These are phyloP conservation scores for Kokia cookei DNA, from an alignment of 441 rosid species.

Conservation along the genomic window DNA sequence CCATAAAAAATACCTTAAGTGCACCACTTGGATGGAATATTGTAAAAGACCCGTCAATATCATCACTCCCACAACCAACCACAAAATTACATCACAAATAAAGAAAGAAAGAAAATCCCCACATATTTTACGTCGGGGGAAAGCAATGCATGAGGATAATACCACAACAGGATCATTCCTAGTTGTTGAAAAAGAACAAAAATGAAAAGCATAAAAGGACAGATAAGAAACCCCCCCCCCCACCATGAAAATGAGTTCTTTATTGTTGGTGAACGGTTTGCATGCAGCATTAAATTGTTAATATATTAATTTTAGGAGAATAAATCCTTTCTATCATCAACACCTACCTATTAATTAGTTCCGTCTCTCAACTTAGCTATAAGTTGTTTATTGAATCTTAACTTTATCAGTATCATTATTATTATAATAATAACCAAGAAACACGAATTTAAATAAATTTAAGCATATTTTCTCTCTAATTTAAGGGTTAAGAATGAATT, in stretches of 20 bases:
- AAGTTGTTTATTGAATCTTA: too few species aligned
- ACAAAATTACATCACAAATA: background rate
- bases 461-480: too few species aligned
- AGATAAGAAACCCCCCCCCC: slow-evolving; percentile 23
- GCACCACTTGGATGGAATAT: slow-evolving; percentile 40
- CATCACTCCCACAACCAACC: slow-evolving; percentile 35
- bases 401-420: too few species aligned
- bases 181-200: slow-evolving; percentile 36
- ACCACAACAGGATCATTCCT: slow-evolving; percentile 79
- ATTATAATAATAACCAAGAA: too few species aligned
- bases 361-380: background rate
- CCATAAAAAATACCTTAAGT: slow-evolving; percentile 23
- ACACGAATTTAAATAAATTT: too few species aligned
- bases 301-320: background rate
- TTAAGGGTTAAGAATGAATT: too few species aligned
- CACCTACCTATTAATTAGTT: background rate
- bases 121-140: slow-evolving; percentile 63
- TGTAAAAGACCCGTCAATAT: slow-evolving; percentile 20
- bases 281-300: slow-evolving; percentile 40
- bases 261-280: slow-evolving; percentile 31
- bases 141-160: slow-evolving; percentile 88
- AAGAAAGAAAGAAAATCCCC: background rate
- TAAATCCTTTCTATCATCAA: background rate
- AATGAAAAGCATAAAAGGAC: slow-evolving; percentile 37
- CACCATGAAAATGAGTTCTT: slow-evolving; percentile 9